A percentile compares a stretch with the other conserved stretches of the same genome.
These are phyloP conservation scores for Cucurbita ficifolia DNA, from an alignment of 306 rosid genomes.

Conservation along the genomic window DNA sequence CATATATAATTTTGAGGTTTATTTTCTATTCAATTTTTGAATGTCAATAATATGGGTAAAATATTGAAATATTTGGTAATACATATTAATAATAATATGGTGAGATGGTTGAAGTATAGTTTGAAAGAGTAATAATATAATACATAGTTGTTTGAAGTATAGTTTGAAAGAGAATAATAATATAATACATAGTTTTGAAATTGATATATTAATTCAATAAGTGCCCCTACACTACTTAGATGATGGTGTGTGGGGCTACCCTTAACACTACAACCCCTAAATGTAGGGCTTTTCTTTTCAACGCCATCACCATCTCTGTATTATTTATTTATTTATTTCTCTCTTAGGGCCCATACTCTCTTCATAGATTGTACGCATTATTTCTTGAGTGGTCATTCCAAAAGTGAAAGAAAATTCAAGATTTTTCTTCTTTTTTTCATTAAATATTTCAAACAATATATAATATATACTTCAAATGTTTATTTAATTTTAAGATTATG, in stretches of 20 bases:
- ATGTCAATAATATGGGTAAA: neutral
- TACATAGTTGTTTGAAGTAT: neutral
- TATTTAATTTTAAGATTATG: neutral
- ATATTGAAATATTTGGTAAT: neutral
- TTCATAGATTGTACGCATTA: neutral
- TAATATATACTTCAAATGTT: neutral
- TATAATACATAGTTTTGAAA: neutral
- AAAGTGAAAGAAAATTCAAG: neutral
- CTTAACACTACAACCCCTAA: conserved; percentile 7
- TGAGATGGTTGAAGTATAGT: too few relatives aligned
- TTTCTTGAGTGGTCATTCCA: neutral
- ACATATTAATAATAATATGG: too few relatives aligned
- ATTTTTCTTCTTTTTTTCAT: neutral
- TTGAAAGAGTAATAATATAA: too few relatives aligned
- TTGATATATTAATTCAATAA: neutral
- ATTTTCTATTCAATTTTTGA: too few relatives aligned
- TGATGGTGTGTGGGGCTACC: conserved; percentile 7
- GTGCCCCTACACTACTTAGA: neutral
- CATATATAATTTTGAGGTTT: too few relatives aligned
- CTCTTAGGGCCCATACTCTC: neutral
- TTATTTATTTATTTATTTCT: neutral
- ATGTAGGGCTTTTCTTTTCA: conserved; percentile 10
- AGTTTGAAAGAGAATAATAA: neutral
- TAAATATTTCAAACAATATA: neutral
- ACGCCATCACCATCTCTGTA: neutral